These are phyloP conservation scores for Misopates orontium DNA, from an alignment of 257 asterid genomes.

Conservation along the genomic window DNA sequence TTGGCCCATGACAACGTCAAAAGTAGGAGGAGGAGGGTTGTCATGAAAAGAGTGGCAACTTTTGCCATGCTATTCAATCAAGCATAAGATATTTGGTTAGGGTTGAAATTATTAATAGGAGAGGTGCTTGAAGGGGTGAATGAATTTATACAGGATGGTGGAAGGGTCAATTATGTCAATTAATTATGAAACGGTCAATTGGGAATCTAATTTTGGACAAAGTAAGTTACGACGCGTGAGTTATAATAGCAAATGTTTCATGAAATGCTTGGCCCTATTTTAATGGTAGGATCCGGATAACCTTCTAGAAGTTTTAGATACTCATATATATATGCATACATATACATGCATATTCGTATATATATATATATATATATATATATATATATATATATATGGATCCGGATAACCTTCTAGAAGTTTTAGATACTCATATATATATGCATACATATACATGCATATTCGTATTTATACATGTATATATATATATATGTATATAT, in stretches of 20 bases:
- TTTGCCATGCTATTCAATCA: slow-evolving; percentile 39
- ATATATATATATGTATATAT: no score
- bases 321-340: neutral
- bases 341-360: neutral
- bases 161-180: slow-evolving; percentile 30
- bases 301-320: slow-evolving; percentile 20
- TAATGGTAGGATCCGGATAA: slow-evolving; percentile 18
- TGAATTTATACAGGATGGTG: slow-evolving; percentile 31
- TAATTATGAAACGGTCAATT: slow-evolving; percentile 3
- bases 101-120: neutral
- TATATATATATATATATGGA: neutral
- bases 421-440: no score
- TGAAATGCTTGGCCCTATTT: slow-evolving; percentile 33
- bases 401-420: no score
- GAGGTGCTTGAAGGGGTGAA: neutral
- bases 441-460: no score
- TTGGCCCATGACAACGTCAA: slow-evolving; percentile 33
- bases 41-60: slow-evolving; percentile 33
- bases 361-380: neutral
- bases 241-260: slow-evolving; percentile 17
- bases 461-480: no score
- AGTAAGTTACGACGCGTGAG: neutral
- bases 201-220: slow-evolving; percentile 10
- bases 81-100: neutral
- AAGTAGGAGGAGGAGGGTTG: slow-evolving; percentile 39